phyloP scores from a whole-genome alignment of 2,329 filamentous ascomycete genomes.

The Cladosporium colombiae region DNA sequence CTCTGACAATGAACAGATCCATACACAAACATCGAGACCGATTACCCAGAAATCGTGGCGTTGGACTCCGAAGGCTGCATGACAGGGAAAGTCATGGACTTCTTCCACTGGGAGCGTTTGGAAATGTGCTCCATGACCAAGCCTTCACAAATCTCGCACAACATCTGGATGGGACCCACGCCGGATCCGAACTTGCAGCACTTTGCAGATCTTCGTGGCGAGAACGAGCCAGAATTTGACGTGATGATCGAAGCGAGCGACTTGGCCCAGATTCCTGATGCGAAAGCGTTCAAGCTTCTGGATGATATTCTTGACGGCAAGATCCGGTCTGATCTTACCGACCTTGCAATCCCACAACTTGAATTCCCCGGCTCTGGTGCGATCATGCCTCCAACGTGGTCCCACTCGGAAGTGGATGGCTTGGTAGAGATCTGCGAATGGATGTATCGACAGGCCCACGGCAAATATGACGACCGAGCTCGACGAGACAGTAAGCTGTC shows the following conservation, averaged over 20 bases:
- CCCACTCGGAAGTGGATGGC: slow-evolving; percentile 77
- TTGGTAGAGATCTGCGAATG: slow-evolving; percentile 85
- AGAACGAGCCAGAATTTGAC: slow-evolving; percentile 61
- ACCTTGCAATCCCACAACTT: slow-evolving; percentile 56
- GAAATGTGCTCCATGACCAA: slow-evolving; percentile 96
- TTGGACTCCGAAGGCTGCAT: slow-evolving; percentile 69
- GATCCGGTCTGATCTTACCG: slow-evolving; percentile 39
- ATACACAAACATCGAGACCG: slow-evolving; percentile 71
- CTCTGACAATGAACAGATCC: slow-evolving; percentile 44
- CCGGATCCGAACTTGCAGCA: slow-evolving; percentile 59
- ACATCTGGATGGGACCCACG: slow-evolving; percentile 88
- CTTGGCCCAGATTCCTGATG: slow-evolving; percentile 72
- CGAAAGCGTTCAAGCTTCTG: slow-evolving; percentile 64
- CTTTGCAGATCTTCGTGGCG: slow-evolving; percentile 35
- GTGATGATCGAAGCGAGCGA: slow-evolving; percentile 88
- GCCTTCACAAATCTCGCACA: slow-evolving; percentile 82
- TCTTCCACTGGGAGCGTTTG: slow-evolving; percentile 81
- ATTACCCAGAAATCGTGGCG: slow-evolving; percentile 70
- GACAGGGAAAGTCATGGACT: slow-evolving; percentile 80
- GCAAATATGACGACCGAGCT: slow-evolving; percentile 27
- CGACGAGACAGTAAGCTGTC: slow-evolving; percentile 47
- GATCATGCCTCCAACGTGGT: slow-evolving; percentile 81
- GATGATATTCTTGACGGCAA: slow-evolving; percentile 52
- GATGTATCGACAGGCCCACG: slow-evolving; percentile 80
- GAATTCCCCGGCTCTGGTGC: slow-evolving; percentile 96